phyloP scores from a whole-genome alignment of 768 basidiomycete species.

The Lanmaoa rubissima region DNA sequence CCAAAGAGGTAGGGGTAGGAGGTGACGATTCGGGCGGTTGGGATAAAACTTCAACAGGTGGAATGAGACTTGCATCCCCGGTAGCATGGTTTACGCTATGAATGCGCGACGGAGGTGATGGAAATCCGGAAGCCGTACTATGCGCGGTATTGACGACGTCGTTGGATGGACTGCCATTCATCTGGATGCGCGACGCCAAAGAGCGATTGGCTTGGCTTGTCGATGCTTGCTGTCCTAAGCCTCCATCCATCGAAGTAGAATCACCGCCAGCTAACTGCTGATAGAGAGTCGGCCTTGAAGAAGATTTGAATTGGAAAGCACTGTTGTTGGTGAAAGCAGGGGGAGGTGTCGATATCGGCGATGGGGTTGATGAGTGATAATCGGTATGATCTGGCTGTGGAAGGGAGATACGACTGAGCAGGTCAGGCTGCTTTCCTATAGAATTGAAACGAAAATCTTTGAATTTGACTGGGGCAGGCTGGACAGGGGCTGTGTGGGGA shows the following conservation, averaged over 20 bases:
- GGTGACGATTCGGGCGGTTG: slow-evolving; percentile 19
- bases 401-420: slow-evolving; percentile 50
- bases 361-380: slow-evolving; percentile 31
- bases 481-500: slow-evolving; percentile 14
- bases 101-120: neutral
- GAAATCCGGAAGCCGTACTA: neutral
- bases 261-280: slow-evolving; percentile 20
- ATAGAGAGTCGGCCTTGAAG: slow-evolving; percentile 21
- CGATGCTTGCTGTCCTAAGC: neutral
- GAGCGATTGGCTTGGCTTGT: slow-evolving; percentile 13
- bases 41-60: slow-evolving; percentile 32
- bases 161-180: slow-evolving; percentile 1
- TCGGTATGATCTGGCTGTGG: slow-evolving; percentile 24
- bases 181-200: slow-evolving; percentile 28
- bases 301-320: slow-evolving; percentile 3
- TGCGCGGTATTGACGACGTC: neutral
- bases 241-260: neutral
- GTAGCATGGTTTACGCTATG: neutral
- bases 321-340: neutral
- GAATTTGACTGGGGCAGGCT: slow-evolving; percentile 24
- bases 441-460: slow-evolving; percentile 46
- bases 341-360: slow-evolving; percentile 10
- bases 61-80: slow-evolving; percentile 23
- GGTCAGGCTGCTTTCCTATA: slow-evolving; percentile 53
- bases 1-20: slow-evolving; percentile 8